phyloP scores from a whole-genome alignment of 306 rosid genomes.

The Arachis hypogaea region DNA sequence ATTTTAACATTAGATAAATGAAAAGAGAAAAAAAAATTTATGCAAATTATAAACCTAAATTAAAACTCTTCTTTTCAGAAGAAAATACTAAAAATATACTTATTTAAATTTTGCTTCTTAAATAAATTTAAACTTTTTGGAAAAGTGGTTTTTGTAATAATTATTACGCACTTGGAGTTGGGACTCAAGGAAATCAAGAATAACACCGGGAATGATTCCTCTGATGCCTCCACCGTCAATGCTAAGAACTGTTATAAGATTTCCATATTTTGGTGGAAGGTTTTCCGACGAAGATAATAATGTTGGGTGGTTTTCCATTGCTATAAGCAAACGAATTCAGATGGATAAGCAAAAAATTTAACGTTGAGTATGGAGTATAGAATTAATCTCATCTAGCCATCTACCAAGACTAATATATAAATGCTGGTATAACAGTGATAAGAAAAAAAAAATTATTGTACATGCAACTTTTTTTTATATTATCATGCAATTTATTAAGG shows the following conservation, averaged over 20 bases:
- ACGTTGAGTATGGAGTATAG: not conserved
- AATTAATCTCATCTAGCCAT: not conserved
- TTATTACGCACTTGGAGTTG: conserved; percentile 41
- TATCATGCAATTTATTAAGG: no score
- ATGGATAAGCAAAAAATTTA: not conserved
- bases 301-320: conserved; percentile 19
- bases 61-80: no score
- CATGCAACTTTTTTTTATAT: no score
- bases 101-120: not conserved
- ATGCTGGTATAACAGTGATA: no score
- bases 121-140: no score
- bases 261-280: not conserved
- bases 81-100: no score
- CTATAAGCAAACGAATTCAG: conserved; percentile 11
- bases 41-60: no score
- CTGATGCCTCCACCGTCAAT: conserved; percentile 51
- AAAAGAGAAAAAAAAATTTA: no score
- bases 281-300: not conserved
- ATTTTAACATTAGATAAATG: no score
- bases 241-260: conserved; percentile 42
- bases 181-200: conserved; percentile 41
- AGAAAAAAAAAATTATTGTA: no score
- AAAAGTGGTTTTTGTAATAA: no score
- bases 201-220: conserved; percentile 54
- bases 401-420: not conserved